Percentiles rank a stretch among this genome's conserved stretches.
These are phyloP conservation scores for Helichrysum umbraculigerum DNA, from an alignment of 129 eudicot genomes.

Conservation along the genomic window DNA sequence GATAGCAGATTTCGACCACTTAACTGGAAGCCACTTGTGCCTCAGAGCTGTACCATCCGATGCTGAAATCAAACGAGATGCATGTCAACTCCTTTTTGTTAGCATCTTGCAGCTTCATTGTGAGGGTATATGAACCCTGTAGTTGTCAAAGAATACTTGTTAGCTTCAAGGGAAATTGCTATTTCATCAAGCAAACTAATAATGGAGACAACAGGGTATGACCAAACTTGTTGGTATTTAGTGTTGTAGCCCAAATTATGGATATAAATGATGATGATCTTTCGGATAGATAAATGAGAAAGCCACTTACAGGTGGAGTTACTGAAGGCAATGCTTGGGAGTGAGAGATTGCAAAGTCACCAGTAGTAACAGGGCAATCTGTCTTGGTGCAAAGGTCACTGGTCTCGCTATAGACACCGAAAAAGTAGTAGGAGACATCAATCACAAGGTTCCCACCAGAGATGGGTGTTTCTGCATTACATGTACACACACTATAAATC, in stretches of 20 bases:
- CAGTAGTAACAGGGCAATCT: slow-evolving; percentile 71
- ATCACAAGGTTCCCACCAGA: slow-evolving; percentile 68
- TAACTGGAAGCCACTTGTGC: slow-evolving; percentile 42
- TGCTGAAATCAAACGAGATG: slow-evolving; percentile 56
- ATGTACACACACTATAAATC: not conserved
- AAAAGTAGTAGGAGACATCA: slow-evolving; percentile 60
- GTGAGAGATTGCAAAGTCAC: slow-evolving; percentile 76
- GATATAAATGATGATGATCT: not conserved
- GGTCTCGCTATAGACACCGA: slow-evolving; percentile 56
- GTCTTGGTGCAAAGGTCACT: slow-evolving; percentile 76
- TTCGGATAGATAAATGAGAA: not conserved
- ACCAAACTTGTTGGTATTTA: not conserved
- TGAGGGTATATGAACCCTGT: slow-evolving; percentile 65
- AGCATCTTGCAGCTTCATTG: slow-evolving; percentile 49
- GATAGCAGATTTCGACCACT: slow-evolving; percentile 21
- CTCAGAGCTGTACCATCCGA: slow-evolving; percentile 39
- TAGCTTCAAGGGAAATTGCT: slow-evolving; percentile 10
- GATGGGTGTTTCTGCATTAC: slow-evolving; percentile 59
- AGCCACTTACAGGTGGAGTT: slow-evolving; percentile 91
- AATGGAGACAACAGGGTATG: not conserved
- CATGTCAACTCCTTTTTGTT: slow-evolving; percentile 55
- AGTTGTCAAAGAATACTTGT: slow-evolving; percentile 14
- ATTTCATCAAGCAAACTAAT: not conserved
- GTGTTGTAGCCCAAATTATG: not conserved
- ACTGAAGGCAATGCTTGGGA: slow-evolving; percentile 75